These are phyloP conservation scores for Kuraishia borneana DNA, from an alignment of 805 yeast species.

Conservation along the genomic window DNA sequence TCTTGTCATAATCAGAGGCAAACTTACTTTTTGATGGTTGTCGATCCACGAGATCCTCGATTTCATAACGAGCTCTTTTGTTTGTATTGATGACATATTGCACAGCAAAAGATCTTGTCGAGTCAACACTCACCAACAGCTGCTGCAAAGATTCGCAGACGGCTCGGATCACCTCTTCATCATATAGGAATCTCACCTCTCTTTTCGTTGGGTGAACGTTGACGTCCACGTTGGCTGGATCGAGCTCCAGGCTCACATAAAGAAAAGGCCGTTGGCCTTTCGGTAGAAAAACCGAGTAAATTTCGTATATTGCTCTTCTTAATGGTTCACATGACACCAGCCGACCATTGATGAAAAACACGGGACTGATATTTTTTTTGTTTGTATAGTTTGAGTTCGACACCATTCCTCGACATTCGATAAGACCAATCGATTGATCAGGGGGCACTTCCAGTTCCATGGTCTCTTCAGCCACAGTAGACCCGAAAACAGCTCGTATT, in stretches of 20 bases:
- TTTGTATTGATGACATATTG: constrained; percentile 41
- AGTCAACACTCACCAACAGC: constrained; percentile 44
- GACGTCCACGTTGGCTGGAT: constrained; percentile 72
- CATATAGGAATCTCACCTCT: constrained; percentile 78
- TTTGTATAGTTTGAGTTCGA: constrained; percentile 62
- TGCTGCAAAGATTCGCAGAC: constrained; percentile 40
- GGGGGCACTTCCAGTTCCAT: constrained; percentile 30
- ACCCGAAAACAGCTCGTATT: constrained; percentile 65
- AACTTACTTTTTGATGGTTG: neutral
- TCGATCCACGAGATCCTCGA: neutral
- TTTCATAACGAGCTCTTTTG: constrained; percentile 11
- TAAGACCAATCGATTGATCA: constrained; percentile 36
- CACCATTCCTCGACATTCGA: constrained; percentile 43
- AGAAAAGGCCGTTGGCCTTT: constrained; percentile 71
- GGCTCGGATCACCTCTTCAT: constrained; percentile 70
- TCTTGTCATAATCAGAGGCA: constrained; percentile 3
- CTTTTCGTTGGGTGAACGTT: constrained; percentile 94
- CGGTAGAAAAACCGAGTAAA: constrained; percentile 61
- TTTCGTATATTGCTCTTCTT: constrained; percentile 50
- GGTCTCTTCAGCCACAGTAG: constrained; percentile 53
- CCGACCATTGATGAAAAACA: constrained; percentile 79
- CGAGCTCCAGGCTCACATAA: constrained; percentile 58
- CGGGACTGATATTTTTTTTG: constrained; percentile 55
- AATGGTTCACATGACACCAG: constrained; percentile 77
- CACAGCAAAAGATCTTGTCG: constrained; percentile 56